Conservation (phyloP, 305 asterid species). For the Salvia sclarea region DNA sequence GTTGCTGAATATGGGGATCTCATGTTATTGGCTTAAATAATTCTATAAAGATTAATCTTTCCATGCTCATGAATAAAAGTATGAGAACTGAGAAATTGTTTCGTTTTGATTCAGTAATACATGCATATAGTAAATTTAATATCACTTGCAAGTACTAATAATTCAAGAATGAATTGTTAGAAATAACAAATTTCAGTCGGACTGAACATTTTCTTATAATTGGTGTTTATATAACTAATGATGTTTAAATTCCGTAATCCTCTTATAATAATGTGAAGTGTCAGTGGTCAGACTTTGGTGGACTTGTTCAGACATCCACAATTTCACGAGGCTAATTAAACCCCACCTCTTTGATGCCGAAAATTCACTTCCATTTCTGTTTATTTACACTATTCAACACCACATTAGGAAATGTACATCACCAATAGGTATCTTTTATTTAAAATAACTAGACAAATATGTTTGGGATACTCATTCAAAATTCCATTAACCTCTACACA, state of each 20-base stretch:
- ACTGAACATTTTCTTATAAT: no score
- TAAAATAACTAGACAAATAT: no score
- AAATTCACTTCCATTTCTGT: neutral
- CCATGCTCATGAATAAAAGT: no score
- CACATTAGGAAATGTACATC: no score
- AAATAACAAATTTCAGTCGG: no score
- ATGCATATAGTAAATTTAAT: neutral
- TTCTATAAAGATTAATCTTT: neutral
- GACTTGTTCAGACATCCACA: neutral
- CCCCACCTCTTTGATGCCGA: neutral
- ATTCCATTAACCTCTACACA: no score
- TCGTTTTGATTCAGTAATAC: neutral
- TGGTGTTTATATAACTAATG: no score
- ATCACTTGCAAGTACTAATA: no score
- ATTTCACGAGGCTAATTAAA: neutral
- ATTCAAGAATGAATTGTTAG: neutral
- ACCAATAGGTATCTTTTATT: no score
- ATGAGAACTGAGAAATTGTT: neutral
- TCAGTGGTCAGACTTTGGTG: conserved; percentile 2
- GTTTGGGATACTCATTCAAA: no score
- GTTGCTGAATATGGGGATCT: neutral
- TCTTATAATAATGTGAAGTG: neutral
- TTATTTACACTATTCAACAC: no score
- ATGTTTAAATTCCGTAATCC: neutral
- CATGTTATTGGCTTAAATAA: neutral